These are phyloP conservation scores for Beauveria scarabaeidicola DNA, from an alignment of 2,329 filamentous ascomycete genomes.

Conservation along the genomic window DNA sequence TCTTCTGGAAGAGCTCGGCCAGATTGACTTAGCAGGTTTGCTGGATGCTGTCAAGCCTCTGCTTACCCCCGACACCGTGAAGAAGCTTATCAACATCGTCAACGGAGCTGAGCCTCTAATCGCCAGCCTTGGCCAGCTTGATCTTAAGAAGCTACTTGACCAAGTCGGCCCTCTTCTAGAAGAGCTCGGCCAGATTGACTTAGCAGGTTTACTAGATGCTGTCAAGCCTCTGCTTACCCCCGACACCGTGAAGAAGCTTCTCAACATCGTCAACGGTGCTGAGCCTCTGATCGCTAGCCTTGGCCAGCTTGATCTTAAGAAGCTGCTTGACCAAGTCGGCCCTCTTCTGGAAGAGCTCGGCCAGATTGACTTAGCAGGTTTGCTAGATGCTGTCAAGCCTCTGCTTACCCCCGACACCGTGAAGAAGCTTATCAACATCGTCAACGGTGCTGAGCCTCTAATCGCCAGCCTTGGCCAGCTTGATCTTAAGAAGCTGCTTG, in stretches of 20 bases:
- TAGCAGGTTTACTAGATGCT: constrained; percentile 12
- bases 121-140: constrained; percentile 7
- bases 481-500: constrained; percentile 10
- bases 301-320: constrained; percentile 11
- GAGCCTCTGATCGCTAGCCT: constrained; percentile 8
- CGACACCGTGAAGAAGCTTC: constrained; percentile 11
- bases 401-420: constrained; percentile 1
- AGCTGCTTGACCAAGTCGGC: constrained; percentile 19
- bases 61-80: constrained; percentile 10
- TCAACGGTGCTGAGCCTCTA: constrained; percentile 14
- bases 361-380: constrained; percentile 14
- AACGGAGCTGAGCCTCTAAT: not conserved
- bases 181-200: constrained; percentile 12
- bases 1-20: too few relatives aligned
- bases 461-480: constrained; percentile 8
- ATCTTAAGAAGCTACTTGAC: constrained; percentile 15
- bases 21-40: constrained; percentile 13
- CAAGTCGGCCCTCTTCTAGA: constrained; percentile 22
- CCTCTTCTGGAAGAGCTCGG: constrained; percentile 19
- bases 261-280: constrained; percentile 4
- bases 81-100: not conserved
- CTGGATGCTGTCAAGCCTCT: constrained; percentile 13
- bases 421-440: constrained; percentile 6
- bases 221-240: constrained; percentile 9
- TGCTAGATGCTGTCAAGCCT: constrained; percentile 12